phyloP scores from a whole-genome alignment of 75 land plant genomes.

The Adiantum capillusveneris region DNA sequence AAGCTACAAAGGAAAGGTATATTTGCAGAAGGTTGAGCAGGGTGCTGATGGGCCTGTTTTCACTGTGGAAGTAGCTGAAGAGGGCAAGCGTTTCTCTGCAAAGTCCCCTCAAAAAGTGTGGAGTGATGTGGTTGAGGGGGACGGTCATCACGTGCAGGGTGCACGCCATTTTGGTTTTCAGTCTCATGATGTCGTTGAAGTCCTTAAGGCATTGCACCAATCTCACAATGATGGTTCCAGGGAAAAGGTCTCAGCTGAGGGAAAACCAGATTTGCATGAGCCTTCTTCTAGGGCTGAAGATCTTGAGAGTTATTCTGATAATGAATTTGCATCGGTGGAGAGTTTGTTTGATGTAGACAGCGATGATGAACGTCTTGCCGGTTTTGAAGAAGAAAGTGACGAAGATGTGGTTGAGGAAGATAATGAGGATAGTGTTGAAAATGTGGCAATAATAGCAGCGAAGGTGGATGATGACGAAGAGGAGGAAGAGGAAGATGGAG shows the following conservation, averaged over 20 bases:
- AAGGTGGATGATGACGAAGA: not conserved
- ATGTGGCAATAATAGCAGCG: not conserved
- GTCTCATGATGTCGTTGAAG: not conserved
- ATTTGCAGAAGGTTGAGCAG: not conserved
- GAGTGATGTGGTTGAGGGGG: not conserved
- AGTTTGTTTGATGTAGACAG: not conserved
- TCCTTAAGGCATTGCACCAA: not conserved
- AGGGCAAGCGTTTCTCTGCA: not conserved
- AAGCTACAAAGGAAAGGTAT: conserved; percentile 4
- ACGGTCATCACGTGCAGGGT: not conserved
- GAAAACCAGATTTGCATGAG: not conserved
- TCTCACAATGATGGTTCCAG: not conserved
- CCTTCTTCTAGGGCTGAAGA: not conserved
- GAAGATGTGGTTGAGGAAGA: not conserved
- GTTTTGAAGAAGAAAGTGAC: not conserved
- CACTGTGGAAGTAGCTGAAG: not conserved
- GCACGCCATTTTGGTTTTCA: conserved; percentile 1
- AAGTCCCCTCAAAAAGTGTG: not conserved
- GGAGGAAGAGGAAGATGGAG: not conserved
- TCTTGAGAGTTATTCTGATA: not conserved
- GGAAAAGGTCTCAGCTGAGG: not conserved
- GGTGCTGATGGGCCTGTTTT: conserved; percentile 12
- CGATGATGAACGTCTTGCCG: not conserved
- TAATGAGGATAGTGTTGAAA: not conserved
- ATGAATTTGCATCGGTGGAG: not conserved